A percentile compares a stretch with the other conserved stretches of the same genome.
These are phyloP conservation scores for Cynara cardunculus DNA, from an alignment of 129 eudicot genomes.

Conservation along the genomic window DNA sequence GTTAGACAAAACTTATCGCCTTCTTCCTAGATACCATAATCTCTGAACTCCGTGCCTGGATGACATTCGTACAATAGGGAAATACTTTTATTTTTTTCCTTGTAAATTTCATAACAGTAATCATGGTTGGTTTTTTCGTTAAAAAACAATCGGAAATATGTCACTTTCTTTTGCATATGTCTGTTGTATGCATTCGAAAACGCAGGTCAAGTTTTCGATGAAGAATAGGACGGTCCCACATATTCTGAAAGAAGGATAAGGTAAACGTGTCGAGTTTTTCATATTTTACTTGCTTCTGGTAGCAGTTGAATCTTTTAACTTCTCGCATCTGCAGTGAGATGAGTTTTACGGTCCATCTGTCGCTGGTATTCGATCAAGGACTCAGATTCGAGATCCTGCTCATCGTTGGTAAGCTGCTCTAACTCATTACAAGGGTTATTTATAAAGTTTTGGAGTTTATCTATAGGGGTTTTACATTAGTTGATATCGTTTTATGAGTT, in stretches of 20 bases:
- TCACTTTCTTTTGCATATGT: neutral
- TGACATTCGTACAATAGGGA: constrained; percentile 7
- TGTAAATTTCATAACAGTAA: constrained; percentile 12
- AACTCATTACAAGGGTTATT: neutral
- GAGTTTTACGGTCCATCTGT: neutral
- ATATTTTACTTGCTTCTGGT: neutral
- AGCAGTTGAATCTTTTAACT: neutral
- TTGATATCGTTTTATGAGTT: neutral
- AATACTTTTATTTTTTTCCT: neutral
- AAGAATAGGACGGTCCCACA: neutral
- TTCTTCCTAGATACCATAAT: constrained; percentile 28
- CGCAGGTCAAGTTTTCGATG: neutral
- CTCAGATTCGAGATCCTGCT: neutral
- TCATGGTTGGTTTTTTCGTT: neutral
- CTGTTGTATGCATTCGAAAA: neutral
- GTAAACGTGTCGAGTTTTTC: neutral
- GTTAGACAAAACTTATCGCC: constrained; percentile 25
- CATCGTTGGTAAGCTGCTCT: neutral
- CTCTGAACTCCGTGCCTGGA: constrained; percentile 17
- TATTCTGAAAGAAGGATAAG: neutral
- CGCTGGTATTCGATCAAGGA: neutral
- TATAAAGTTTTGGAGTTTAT: neutral
- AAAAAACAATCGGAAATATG: neutral
- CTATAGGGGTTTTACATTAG: neutral
- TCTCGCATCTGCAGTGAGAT: neutral